Evolutionary conservation across 192 early-diverging fungal genomes (phyloP).

Genomic region (Entomortierella lignicola): DNA sequence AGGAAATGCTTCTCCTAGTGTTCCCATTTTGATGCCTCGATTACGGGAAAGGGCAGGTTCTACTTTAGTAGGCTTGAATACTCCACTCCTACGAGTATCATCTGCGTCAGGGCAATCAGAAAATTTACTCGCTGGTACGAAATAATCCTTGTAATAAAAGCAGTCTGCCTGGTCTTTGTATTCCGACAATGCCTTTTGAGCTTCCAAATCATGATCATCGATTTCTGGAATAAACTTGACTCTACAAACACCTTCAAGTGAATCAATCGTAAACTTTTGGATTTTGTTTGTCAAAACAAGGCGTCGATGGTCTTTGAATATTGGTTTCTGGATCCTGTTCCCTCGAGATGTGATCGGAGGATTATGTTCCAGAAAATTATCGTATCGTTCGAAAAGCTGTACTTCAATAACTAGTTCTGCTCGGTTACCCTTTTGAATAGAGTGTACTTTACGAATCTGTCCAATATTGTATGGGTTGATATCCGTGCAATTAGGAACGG

Average conservation of each 20-base stretch:
- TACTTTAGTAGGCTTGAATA: too few relatives aligned
- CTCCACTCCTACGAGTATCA: not conserved
- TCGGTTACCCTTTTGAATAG: not conserved
- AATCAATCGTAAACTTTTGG: not conserved
- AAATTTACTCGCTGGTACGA: not conserved
- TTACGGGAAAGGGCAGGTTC: too few relatives aligned
- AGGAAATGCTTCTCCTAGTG: not conserved
- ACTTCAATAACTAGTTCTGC: constrained; percentile 38
- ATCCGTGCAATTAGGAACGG: not conserved
- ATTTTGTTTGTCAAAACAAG: constrained; percentile 4
- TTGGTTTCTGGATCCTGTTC: constrained; percentile 8
- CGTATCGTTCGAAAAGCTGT: constrained; percentile 56
- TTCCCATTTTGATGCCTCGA: not conserved
- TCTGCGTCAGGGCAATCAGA: too few relatives aligned
- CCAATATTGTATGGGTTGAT: constrained; percentile 66
- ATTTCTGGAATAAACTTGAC: not conserved
- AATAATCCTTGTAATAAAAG: constrained; percentile 19
- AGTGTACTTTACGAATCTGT: constrained; percentile 57
- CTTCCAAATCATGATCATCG: not conserved
- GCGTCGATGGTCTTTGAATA: constrained; percentile 19
- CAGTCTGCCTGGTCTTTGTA: constrained; percentile 17
- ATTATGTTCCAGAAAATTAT: constrained; percentile 9
- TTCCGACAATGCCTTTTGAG: not conserved
- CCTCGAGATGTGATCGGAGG: not conserved
- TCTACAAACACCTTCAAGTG: constrained; percentile 5